Conservation (phyloP, 2,329 filamentous ascomycete species). For the Phyllosticta citribraziliensis region DNA sequence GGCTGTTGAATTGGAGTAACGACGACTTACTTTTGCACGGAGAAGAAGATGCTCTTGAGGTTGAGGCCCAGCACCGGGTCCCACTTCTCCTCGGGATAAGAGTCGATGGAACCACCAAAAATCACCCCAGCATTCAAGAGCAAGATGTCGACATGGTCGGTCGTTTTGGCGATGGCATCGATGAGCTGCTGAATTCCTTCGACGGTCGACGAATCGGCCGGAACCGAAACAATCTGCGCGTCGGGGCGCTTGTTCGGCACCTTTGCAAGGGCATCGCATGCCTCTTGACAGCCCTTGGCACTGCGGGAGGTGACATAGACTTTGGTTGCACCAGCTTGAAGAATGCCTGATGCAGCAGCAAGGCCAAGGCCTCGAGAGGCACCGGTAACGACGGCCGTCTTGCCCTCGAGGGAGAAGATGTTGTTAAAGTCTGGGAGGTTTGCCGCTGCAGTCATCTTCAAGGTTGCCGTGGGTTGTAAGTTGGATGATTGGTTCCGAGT, state of each 20-base stretch:
- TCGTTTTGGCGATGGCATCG: conserved; percentile 20
- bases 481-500: neutral
- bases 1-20: too few relatives aligned
- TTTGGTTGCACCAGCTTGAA: conserved; percentile 30
- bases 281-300: conserved; percentile 26
- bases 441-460: neutral
- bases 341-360: conserved; percentile 29
- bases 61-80: conserved; percentile 31
- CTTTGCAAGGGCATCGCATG: conserved; percentile 28
- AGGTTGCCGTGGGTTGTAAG: neutral
- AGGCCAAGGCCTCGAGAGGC: conserved; percentile 31
- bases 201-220: conserved; percentile 28
- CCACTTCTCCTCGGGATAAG: conserved; percentile 24
- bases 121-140: conserved; percentile 31
- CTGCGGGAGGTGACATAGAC: conserved; percentile 32
- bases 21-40: conserved; percentile 23
- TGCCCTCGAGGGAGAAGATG: conserved; percentile 29
- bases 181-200: conserved; percentile 27
- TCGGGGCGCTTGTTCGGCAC: conserved; percentile 27
- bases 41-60: conserved; percentile 30
- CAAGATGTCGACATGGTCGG: conserved; percentile 27
- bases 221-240: conserved; percentile 25
- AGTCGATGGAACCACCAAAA: conserved; percentile 30
- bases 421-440: conserved; percentile 22
- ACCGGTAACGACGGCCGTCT: conserved; percentile 28